These are phyloP conservation scores for Pyrus pyrifolia DNA, from an alignment of 306 rosid species.

Conservation along the genomic window DNA sequence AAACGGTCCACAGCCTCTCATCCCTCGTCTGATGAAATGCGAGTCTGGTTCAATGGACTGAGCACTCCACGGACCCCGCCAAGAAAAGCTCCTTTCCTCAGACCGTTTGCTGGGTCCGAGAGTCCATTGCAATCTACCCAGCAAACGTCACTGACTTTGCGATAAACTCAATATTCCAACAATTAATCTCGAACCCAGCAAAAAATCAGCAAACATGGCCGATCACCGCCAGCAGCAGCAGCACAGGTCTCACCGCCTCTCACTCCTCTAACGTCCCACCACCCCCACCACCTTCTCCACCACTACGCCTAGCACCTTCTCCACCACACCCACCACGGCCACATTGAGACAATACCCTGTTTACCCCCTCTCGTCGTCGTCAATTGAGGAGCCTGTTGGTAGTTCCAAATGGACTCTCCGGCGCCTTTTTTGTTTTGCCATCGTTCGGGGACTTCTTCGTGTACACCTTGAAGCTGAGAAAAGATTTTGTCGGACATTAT, in stretches of 20 bases:
- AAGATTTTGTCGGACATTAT: neutral
- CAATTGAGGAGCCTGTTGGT: slow-evolving; percentile 11
- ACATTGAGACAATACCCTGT: slow-evolving; percentile 30
- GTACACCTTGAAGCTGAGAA: neutral
- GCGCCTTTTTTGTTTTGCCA: neutral
- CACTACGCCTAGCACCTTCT: slow-evolving; percentile 7
- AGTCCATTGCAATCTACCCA: too few relatives aligned
- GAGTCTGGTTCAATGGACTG: too few relatives aligned
- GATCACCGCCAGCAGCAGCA: slow-evolving; percentile 38
- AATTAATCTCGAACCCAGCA: neutral
- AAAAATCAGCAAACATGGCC: slow-evolving; percentile 40
- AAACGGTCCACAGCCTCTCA: too few relatives aligned
- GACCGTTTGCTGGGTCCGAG: too few relatives aligned
- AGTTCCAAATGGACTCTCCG: neutral
- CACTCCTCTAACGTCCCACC: slow-evolving; percentile 50
- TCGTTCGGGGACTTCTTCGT: neutral
- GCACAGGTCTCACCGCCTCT: slow-evolving; percentile 70
- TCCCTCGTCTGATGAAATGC: too few relatives aligned
- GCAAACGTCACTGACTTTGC: too few relatives aligned
- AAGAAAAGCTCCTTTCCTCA: too few relatives aligned
- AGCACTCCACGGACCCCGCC: too few relatives aligned
- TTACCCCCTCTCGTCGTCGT: slow-evolving; percentile 15
- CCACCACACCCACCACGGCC: slow-evolving; percentile 18
- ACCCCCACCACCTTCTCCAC: slow-evolving; percentile 7
- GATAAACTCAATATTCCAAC: too few relatives aligned